Evolutionary conservation across 192 early-diverging fungal species (phyloP), one percentile per base, ranked within the genome.

Genomic region (Coemansia sp.): DNA sequence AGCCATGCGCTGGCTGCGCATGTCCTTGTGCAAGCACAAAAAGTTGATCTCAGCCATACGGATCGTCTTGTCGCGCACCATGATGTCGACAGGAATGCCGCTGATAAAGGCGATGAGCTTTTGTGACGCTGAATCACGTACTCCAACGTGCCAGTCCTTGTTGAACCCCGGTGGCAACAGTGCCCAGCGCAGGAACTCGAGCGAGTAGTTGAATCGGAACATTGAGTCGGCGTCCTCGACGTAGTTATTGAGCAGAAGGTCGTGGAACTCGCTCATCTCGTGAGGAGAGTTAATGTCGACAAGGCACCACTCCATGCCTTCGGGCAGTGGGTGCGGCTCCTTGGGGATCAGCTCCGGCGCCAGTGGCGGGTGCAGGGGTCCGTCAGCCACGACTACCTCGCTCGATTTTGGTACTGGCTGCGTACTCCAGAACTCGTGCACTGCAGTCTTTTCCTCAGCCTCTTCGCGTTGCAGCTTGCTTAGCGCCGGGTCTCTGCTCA

Each of bases 31-130:
- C 23, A 98, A 84, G 75, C 96, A 98, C 67, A 99, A 78, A 70
- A 97, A 98, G 87, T 99, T 99, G 87, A 99, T 98, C 74, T 98
- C 98, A 3, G 94, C 94, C 83, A 98, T 87, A 17, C 79, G 69
- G 63, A 89, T 88, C 8, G 78, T 74, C 66, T 76, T 86, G 55
- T 87, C 81, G 61, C 88, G 82, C 37, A 95, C 88, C 68, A 89
- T 85, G 37, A 98, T 71, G 53, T 92, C 86, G 33, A 92, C 88
- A 4, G 98, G 98, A 62, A 96, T 93, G 40, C 90, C 98, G 74
- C 92, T 93, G 72, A 99, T 97, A 76, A 98, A 99, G 11, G 93
- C 98, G 42, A 99, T 93, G 38, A 99, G 86, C 74, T 94, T 91
- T 63, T 89, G 86, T 44, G 89, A 90, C 2, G 86, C 64, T 17